phyloP scores from a whole-genome alignment of 2,329 filamentous ascomycete species.

The Juglanconis oblonga region DNA sequence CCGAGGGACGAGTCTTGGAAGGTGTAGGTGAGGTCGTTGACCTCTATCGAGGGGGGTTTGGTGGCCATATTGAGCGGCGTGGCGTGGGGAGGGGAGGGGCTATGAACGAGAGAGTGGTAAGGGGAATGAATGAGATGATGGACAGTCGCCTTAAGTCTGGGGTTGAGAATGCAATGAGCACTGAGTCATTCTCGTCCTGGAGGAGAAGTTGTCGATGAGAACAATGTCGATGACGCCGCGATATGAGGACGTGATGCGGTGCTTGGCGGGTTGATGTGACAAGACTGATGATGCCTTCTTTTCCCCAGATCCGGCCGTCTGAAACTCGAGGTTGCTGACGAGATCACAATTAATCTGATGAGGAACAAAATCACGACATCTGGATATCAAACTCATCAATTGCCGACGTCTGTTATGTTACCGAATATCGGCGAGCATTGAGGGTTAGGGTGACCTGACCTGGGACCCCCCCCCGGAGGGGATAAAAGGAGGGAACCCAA shows the following conservation, averaged over 20 bases:
- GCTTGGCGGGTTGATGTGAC: not conserved
- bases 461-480: not conserved
- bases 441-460: not conserved
- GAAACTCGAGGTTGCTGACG: not conserved
- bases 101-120: not conserved
- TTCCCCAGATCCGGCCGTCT: not conserved
- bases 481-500: too few relatives aligned
- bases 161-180: too few relatives aligned
- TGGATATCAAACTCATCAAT: not conserved
- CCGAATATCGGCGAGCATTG: not conserved
- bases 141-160: too few relatives aligned
- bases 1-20: conserved; percentile 86
- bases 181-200: too few relatives aligned
- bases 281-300: not conserved
- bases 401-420: not conserved
- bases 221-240: not conserved
- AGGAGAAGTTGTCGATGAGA: not conserved
- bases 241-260: not conserved
- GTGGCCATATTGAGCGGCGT: conserved; percentile 25
- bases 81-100: not conserved
- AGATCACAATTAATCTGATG: not conserved
- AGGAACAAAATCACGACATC: not conserved
- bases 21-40: conserved; percentile 76
- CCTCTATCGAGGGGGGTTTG: conserved; percentile 61
- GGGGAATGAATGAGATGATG: not conserved